phyloP scores from a whole-genome alignment of 192 early-diverging fungal genomes.

The Backusella westeae region DNA sequence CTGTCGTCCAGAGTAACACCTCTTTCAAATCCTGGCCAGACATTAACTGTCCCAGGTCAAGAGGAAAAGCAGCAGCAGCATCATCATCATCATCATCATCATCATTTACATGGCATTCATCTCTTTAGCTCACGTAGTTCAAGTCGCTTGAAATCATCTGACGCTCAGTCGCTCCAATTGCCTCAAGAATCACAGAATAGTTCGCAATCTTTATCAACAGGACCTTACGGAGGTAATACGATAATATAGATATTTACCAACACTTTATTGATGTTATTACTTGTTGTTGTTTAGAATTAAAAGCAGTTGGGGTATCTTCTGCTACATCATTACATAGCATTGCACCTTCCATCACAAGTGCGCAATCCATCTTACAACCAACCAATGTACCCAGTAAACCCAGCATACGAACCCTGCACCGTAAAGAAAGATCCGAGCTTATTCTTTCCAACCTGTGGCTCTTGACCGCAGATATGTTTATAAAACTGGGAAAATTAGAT shows the following conservation, averaged over 20 bases:
- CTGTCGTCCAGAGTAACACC: neutral
- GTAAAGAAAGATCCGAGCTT: slow-evolving; percentile 43
- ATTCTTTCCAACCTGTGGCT: slow-evolving; percentile 54
- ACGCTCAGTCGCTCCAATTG: neutral
- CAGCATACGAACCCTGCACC: slow-evolving; percentile 35
- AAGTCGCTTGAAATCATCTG: slow-evolving; percentile 1
- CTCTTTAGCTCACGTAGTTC: slow-evolving; percentile 26
- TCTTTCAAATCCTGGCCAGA: neutral
- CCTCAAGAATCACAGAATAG: neutral
- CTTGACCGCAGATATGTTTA: slow-evolving; percentile 48
- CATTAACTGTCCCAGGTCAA: neutral
- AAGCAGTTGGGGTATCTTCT: neutral
- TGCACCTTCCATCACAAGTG: slow-evolving; percentile 35
- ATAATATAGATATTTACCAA: neutral
- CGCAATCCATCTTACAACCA: slow-evolving; percentile 36
- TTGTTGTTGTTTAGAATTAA: neutral
- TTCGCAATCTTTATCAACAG: neutral
- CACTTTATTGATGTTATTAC: neutral
- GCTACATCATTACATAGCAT: slow-evolving; percentile 30
- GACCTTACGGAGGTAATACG: neutral
- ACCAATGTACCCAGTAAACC: slow-evolving; percentile 23
- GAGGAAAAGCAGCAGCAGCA: neutral
- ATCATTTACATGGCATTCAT: slow-evolving; percentile 19
- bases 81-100: neutral
- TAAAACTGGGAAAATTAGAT: slow-evolving; percentile 45